Evolutionary conservation across 441 rosid species (phyloP).

Genomic region (Euphorbia neoarborescens): DNA sequence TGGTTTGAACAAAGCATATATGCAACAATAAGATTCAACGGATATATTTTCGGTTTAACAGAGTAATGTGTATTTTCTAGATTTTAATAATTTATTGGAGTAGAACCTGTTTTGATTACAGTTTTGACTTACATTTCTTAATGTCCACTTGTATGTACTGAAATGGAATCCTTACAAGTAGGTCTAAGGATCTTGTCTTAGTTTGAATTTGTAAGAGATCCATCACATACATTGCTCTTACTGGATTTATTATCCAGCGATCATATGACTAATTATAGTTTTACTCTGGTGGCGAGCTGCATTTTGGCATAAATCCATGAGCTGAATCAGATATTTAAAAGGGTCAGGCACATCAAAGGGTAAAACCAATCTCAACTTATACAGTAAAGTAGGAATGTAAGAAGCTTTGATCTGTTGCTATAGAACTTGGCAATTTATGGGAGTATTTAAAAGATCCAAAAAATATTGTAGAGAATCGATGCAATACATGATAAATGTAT

Average conservation of each 20-base stretch:
- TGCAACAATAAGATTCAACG: too few species aligned
- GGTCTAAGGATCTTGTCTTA: background rate
- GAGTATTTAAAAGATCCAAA: background rate
- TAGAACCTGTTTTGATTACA: background rate
- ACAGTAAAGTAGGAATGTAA: too few species aligned
- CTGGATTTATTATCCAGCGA: background rate
- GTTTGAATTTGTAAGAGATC: background rate
- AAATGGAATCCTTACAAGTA: background rate
- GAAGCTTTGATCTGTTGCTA: background rate
- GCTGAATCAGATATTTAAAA: background rate
- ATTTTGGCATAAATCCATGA: background rate
- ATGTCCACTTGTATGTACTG: background rate
- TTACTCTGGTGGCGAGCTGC: background rate
- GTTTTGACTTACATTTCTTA: too few species aligned
- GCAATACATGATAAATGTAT: too few species aligned
- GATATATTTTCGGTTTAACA: too few species aligned
- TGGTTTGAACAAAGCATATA: too few species aligned
- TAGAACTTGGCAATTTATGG: background rate
- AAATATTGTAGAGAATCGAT: background rate
- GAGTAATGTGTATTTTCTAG: constrained; percentile 25
- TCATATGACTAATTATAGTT: background rate
- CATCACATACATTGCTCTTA: background rate
- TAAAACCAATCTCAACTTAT: background rate
- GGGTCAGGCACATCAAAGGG: background rate
- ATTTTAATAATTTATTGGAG: constrained; percentile 8